Conservation (phyloP, 352 stramenopile species). For the Globisporangium middletonii region DNA sequence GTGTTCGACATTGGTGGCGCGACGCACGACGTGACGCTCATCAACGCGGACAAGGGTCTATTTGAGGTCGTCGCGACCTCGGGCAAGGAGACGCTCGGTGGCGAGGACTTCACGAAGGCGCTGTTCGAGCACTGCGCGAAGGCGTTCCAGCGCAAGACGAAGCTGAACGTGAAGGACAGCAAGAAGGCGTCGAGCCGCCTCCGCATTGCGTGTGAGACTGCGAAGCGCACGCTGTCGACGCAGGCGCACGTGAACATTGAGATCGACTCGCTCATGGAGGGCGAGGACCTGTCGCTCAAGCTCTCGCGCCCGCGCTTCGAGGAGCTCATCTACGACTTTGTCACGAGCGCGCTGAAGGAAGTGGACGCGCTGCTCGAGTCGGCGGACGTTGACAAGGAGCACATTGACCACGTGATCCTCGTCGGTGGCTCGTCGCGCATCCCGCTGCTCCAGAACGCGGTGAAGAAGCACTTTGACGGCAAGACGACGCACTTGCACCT, state of each 20-base stretch:
- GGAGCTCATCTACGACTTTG: conserved; percentile 91
- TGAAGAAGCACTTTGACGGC: conserved; percentile 86
- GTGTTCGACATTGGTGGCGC: conserved; percentile 98
- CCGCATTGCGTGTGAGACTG: conserved; percentile 93
- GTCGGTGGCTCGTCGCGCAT: conserved; percentile 97
- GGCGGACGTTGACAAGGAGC: conserved; percentile 69
- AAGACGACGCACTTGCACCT: conserved; percentile 79
- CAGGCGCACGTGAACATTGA: conserved; percentile 96
- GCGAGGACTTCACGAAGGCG: conserved; percentile 96
- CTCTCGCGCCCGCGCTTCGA: conserved; percentile 96
- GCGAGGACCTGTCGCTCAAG: conserved; percentile 96
- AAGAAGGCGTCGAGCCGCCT: conserved; percentile 93
- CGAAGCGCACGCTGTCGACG: conserved; percentile 95
- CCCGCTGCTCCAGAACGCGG: conserved; percentile 86
- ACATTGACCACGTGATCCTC: conserved; percentile 95
- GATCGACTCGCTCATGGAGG: conserved; percentile 97
- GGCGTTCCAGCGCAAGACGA: conserved; percentile 93
- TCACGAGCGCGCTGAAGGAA: conserved; percentile 90
- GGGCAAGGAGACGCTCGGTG: conserved; percentile 94
- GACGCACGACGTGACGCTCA: conserved; percentile 95
- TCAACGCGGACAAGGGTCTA: conserved; percentile 97
- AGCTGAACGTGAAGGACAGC: conserved; percentile 92
- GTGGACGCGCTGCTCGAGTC: conserved; percentile 81
- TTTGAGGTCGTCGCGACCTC: conserved; percentile 97
- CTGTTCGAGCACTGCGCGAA: conserved; percentile 96